These are phyloP conservation scores for Halophytophthora polymorphica DNA, from an alignment of 352 stramenopile genomes.

Conservation along the genomic window DNA sequence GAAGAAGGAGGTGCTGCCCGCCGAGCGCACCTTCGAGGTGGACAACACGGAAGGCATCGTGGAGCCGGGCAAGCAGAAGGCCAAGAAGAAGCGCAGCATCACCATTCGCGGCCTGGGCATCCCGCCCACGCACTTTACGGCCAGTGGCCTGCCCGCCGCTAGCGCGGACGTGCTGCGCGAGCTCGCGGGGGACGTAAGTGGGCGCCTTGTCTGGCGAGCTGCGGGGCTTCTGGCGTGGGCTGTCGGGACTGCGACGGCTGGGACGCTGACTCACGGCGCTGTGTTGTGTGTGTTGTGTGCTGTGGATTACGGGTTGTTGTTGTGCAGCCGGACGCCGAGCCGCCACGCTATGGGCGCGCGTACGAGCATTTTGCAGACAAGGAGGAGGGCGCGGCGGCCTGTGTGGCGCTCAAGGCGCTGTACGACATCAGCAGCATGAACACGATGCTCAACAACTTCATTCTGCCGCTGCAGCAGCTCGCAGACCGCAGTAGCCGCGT, in stretches of 20 bases:
- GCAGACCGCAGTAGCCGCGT: slow-evolving; percentile 93
- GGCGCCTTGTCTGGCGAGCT: neutral
- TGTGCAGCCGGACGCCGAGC: slow-evolving; percentile 67
- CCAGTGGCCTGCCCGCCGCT: slow-evolving; percentile 88
- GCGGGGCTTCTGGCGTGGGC: neutral
- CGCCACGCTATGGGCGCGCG: slow-evolving; percentile 71
- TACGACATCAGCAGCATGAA: slow-evolving; percentile 97
- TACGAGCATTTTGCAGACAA: slow-evolving; percentile 94
- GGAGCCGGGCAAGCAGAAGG: slow-evolving; percentile 62
- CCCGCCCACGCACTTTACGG: slow-evolving; percentile 90
- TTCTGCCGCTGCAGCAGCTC: slow-evolving; percentile 90
- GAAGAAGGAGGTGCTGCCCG: slow-evolving; percentile 65
- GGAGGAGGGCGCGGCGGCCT: slow-evolving; percentile 91
- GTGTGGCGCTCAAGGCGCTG: slow-evolving; percentile 92
- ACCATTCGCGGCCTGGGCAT: slow-evolving; percentile 91
- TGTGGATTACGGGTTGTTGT: slow-evolving; percentile 1
- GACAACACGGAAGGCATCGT: slow-evolving; percentile 77
- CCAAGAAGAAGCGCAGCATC: slow-evolving; percentile 81
- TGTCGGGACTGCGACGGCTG: slow-evolving; percentile 3
- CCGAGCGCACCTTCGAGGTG: slow-evolving; percentile 74
- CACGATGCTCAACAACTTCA: slow-evolving; percentile 98
- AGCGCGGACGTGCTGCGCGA: slow-evolving; percentile 93
- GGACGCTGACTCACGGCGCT: too few relatives aligned
- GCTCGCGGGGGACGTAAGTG: slow-evolving; percentile 85
- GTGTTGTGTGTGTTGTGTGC: slow-evolving; percentile 14